Evolutionary conservation across 2,329 filamentous ascomycete genomes (phyloP), one percentile per base, ranked within the genome.

Genomic region (Fusarium domesticum): DNA sequence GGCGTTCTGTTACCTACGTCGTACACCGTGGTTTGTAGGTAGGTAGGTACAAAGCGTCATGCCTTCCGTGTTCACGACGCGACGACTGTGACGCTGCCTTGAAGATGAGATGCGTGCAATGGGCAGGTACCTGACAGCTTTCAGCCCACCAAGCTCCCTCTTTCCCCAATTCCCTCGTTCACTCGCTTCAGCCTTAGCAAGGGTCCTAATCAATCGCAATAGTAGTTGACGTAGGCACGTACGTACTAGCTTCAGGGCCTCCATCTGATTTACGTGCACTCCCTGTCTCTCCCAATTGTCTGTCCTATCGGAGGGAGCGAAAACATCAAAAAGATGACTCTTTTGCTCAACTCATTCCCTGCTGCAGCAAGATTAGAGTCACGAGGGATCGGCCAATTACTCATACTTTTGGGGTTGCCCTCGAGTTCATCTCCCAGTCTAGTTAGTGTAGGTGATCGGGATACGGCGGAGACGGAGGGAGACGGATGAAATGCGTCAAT

Each of bases 151-250:
- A 16, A 16, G 32, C 10, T 34, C 10, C 32, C 32, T 5, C 48
- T 15, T 35, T 20, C 23, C 23, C 23, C 10, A 11, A 8, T 12
- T 11, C 14, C 23, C 10, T 28, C 8, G 23, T 12, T 28, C 23
- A n/a, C n/a, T n/a, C n/a, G n/a, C n/a, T n/a, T 28, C 23, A 28
- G 23, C 23, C 23, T 12, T 28, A 28, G 23, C 23, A 28, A 12
- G 23, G 14, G 14, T 12, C 23, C 23, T 28, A 28, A 28, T 28
- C 23, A 28, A 28, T 28, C 23, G 14, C 23, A 28, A 28, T 10
- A 11, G 23, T 28, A 8, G 23, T 57, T 46, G 54, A 58, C 55
- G 56, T 55, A 38, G 45, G 36, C 53, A 39, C 56, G 35, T 45
- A 58, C 55, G 56, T 53, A 52, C 37, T n/a, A n/a, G 23, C 38